phyloP scores from a whole-genome alignment of 2,329 filamentous ascomycete genomes.

The Verticillium klebahnii region DNA sequence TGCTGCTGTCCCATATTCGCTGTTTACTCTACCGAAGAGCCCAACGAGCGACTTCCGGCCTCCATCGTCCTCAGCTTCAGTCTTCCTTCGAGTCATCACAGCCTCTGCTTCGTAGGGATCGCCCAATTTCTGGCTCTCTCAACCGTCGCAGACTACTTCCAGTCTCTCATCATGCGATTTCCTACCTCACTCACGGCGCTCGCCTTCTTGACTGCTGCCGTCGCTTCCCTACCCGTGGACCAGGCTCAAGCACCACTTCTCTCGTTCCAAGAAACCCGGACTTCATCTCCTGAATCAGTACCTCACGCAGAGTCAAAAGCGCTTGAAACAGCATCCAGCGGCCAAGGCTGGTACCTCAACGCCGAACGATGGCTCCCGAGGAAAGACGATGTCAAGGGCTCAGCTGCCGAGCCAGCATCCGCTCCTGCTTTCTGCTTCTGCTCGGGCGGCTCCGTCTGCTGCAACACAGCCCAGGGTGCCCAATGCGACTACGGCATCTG shows the following conservation, averaged over 20 bases:
- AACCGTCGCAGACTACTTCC: background rate
- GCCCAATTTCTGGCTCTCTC: background rate
- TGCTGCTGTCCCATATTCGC: no score
- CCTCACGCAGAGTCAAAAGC: background rate
- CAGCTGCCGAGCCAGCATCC: background rate
- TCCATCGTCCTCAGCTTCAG: no score
- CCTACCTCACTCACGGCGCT: background rate
- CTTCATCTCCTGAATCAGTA: background rate
- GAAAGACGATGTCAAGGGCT: constrained; percentile 1
- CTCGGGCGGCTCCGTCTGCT: constrained; percentile 22
- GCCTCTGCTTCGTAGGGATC: background rate
- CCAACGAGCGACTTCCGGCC: no score
- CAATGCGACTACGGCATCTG: constrained; percentile 23
- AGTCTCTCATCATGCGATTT: background rate
- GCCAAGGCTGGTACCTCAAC: constrained; percentile 2
- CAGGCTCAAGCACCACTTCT: background rate
- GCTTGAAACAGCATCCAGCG: constrained; percentile 1
- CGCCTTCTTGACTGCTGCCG: background rate
- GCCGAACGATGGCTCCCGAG: background rate
- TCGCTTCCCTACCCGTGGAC: background rate
- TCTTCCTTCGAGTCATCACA: background rate
- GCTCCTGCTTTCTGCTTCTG: constrained; percentile 18
- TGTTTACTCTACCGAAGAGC: no score
- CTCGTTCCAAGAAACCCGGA: no score
- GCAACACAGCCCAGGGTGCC: constrained; percentile 14